phyloP scores from a whole-genome alignment of 2,329 filamentous ascomycete species.

The Fusarium sp. region DNA sequence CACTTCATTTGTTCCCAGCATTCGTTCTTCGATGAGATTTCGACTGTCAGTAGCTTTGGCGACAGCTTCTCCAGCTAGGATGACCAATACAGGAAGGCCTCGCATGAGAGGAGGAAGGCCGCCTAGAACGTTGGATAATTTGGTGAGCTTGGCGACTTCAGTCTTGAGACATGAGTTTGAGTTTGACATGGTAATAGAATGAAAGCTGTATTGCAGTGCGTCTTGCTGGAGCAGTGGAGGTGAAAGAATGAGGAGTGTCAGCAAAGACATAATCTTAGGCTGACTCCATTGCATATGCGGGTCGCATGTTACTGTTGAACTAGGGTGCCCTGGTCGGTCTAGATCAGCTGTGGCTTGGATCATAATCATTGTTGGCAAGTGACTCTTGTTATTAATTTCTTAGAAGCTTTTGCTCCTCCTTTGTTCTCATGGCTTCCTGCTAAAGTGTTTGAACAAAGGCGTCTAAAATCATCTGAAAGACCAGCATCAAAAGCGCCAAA shows the following conservation, averaged over 20 bases:
- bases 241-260: not conserved
- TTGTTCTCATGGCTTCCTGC: not conserved
- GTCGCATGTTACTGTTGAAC: not conserved
- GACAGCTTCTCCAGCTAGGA: slow-evolving; percentile 32
- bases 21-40: slow-evolving; percentile 31
- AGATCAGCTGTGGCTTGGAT: not conserved
- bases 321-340: not conserved
- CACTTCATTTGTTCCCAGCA: slow-evolving; percentile 23
- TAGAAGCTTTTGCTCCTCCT: not conserved
- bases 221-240: not conserved
- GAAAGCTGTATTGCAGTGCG: not conserved
- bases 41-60: slow-evolving; percentile 19
- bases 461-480: not conserved
- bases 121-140: slow-evolving; percentile 33
- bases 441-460: not conserved
- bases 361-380: not conserved
- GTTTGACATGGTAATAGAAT: not conserved
- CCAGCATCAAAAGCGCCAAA: not conserved
- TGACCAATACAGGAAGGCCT: slow-evolving; percentile 29
- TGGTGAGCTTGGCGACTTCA: slow-evolving; percentile 33
- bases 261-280: not conserved
- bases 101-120: slow-evolving; percentile 32
- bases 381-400: not conserved
- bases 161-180: slow-evolving; percentile 6
- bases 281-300: not conserved